Conservation (phyloP, 2,329 filamentous ascomycete species). For the Paraconiothyrium sp. region DNA sequence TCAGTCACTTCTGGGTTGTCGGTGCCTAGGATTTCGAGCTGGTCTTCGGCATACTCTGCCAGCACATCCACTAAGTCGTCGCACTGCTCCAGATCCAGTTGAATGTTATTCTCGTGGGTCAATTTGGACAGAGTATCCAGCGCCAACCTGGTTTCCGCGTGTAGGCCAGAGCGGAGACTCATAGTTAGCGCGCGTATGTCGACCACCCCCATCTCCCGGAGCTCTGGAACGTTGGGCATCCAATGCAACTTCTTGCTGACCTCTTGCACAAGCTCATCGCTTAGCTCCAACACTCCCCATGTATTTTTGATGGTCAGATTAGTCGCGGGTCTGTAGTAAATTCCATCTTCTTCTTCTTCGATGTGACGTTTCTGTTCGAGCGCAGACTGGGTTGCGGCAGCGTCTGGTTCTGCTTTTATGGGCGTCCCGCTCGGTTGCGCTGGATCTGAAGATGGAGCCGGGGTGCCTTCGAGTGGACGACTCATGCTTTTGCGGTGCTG, state of each 20-base stretch:
- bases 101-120: slow-evolving; percentile 59
- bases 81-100: slow-evolving; percentile 47
- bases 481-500: slow-evolving; percentile 50
- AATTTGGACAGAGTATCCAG: slow-evolving; percentile 83
- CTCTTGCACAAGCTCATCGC: slow-evolving; percentile 74
- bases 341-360: slow-evolving; percentile 39
- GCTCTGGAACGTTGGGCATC: slow-evolving; percentile 77
- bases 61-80: slow-evolving; percentile 90
- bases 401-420: slow-evolving; percentile 37
- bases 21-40: slow-evolving; percentile 84
- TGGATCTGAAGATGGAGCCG: slow-evolving; percentile 39
- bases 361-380: slow-evolving; percentile 24
- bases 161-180: slow-evolving; percentile 88
- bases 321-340: slow-evolving; percentile 40
- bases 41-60: slow-evolving; percentile 89
- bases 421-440: slow-evolving; percentile 41
- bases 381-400: slow-evolving; percentile 29
- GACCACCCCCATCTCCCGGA: slow-evolving; percentile 83
- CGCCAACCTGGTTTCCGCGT: slow-evolving; percentile 87
- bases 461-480: slow-evolving; percentile 49
- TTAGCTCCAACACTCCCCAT: slow-evolving; percentile 53
- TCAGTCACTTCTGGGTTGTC: slow-evolving; percentile 87
- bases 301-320: slow-evolving; percentile 30
- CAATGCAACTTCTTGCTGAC: slow-evolving; percentile 72
- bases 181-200: slow-evolving; percentile 90